Evolutionary conservation across 2,329 filamentous ascomycete genomes (phyloP).

Genomic region (Colletotrichum coccodes): DNA sequence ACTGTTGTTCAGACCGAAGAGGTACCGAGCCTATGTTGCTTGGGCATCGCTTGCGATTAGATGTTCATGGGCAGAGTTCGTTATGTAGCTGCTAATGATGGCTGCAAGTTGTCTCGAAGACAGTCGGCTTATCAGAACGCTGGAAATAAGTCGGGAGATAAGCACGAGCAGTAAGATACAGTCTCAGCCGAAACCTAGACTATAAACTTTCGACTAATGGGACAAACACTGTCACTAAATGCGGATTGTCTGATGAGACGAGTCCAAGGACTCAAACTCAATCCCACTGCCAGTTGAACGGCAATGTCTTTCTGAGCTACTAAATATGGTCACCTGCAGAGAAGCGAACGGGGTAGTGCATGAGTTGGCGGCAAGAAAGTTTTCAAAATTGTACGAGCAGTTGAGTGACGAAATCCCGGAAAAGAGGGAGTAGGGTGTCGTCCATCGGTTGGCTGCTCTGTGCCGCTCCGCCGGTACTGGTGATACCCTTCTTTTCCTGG

Average conservation of each 20-base stretch:
- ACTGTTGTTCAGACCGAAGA: not conserved
- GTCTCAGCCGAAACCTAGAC: not conserved
- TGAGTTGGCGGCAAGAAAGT: not conserved
- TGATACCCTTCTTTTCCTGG: not conserved
- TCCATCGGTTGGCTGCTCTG: not conserved
- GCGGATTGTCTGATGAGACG: constrained; percentile 21
- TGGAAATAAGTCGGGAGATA: not conserved
- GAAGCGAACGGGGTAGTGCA: not conserved
- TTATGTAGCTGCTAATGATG: not conserved
- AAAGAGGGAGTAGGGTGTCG: not conserved
- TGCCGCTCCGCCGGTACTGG: not conserved
- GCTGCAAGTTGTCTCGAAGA: not conserved
- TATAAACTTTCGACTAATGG: not conserved
- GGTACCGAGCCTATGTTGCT: not conserved
- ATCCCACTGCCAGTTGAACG: not conserved
- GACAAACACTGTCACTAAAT: constrained; percentile 19
- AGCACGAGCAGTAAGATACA: not conserved
- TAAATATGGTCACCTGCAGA: not conserved
- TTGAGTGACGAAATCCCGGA: not conserved
- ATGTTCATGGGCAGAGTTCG: not conserved
- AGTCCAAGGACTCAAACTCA: constrained; percentile 6
- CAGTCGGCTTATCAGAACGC: not conserved
- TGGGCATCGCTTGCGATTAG: not conserved
- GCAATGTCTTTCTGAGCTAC: constrained; percentile 4
- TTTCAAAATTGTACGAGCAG: not conserved